A percentile compares a stretch with the other conserved stretches of the same genome.
phyloP scores from a whole-genome alignment of 2,329 filamentous ascomycete genomes.

The Ceratocystis ficicola region DNA sequence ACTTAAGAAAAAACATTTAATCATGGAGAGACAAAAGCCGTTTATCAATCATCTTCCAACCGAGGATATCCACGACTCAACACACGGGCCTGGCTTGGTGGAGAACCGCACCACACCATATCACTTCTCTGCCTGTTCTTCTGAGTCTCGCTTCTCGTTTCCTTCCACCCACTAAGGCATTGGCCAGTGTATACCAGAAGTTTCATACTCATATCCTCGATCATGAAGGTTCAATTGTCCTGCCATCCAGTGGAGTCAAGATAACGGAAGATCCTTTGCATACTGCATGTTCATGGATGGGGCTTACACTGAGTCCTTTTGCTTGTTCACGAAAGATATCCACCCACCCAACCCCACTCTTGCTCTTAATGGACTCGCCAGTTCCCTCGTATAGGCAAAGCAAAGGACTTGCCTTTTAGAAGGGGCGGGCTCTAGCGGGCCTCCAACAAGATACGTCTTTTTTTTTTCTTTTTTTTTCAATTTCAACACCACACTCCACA shows the following conservation, averaged over 20 bases:
- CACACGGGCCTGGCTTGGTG: neutral
- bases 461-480: neutral
- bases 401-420: too few relatives aligned
- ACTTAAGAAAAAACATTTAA: slow-evolving; percentile 1
- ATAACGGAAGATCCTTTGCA: neutral
- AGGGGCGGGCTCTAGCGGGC: too few relatives aligned
- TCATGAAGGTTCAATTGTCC: neutral
- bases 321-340: neutral
- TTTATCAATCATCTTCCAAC: neutral
- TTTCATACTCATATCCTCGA: neutral
- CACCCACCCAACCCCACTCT: neutral
- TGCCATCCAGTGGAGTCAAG: neutral
- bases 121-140: neutral
- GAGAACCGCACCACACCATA: neutral
- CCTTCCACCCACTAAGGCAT: neutral
- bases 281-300: neutral
- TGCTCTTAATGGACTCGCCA: neutral
- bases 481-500: neutral
- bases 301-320: neutral
- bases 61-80: neutral
- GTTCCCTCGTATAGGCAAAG: neutral
- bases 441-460: too few relatives aligned
- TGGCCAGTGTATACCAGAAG: slow-evolving; percentile 1
- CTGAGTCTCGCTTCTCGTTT: neutral
- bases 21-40: neutral